These are phyloP conservation scores for Barnettozyma hawaiiensis DNA, from an alignment of 1,139 yeast genomes.

Conservation along the genomic window DNA sequence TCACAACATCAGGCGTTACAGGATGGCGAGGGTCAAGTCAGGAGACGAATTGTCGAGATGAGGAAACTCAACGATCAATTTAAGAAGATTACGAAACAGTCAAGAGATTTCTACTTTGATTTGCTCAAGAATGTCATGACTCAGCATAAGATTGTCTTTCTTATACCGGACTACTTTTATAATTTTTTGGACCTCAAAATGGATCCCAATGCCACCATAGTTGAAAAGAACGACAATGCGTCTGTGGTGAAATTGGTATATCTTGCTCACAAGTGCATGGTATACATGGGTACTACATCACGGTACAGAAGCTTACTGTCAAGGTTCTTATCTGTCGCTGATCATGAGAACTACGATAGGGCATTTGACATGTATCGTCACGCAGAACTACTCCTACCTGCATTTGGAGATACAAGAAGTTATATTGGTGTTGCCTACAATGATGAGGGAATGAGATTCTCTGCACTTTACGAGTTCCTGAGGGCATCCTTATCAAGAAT, in stretches of 20 bases:
- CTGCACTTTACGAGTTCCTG: constrained; percentile 46
- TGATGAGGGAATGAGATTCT: constrained; percentile 34
- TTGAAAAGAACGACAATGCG: constrained; percentile 16
- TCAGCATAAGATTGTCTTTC: constrained; percentile 32
- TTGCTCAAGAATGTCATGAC: constrained; percentile 37
- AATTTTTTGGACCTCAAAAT: constrained; percentile 11
- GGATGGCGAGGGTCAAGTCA: constrained; percentile 21
- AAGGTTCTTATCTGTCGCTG: constrained; percentile 37
- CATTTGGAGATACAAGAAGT: constrained; percentile 61
- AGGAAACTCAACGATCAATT: constrained; percentile 50
- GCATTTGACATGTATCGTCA: constrained; percentile 45
- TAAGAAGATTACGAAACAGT: constrained; percentile 42
- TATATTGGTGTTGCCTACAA: constrained; percentile 57
- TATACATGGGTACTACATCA: constrained; percentile 55
- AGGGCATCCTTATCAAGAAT: constrained; percentile 55
- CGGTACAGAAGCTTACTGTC: constrained; percentile 50
- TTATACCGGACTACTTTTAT: constrained; percentile 28
- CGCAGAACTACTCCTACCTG: constrained; percentile 54
- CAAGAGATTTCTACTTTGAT: constrained; percentile 42
- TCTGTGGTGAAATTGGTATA: constrained; percentile 39
- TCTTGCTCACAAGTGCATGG: constrained; percentile 47
- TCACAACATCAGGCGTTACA: constrained; percentile 26
- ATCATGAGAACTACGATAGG: constrained; percentile 35
- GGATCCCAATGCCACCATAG: constrained; percentile 11
- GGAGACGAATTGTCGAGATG: constrained; percentile 42